Evolutionary conservation across 257 asterid species (phyloP), one percentile per base, ranked within the genome.

Genomic region (Ophiorrhiza pumila): DNA sequence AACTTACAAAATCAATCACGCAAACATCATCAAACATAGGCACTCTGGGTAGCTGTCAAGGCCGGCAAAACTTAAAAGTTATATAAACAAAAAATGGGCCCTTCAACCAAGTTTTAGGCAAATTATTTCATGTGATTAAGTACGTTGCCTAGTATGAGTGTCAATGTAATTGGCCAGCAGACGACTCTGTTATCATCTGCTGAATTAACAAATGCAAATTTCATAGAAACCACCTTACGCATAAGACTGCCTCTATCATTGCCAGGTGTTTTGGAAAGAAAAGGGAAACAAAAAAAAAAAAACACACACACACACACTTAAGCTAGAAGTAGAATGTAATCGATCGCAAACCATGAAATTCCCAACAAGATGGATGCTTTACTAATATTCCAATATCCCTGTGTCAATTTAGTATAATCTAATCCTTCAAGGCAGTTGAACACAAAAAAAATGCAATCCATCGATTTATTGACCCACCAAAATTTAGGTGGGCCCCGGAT

Each of bases 161-260:
- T 10, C 31, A 1, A 35, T 31, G 72, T 68, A 13, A 47, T 11
- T 49, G 57, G 34, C 27, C 27, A 68, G 60, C 25, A 68, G 50
- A 18, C 27, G 50, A 52, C 18, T 68, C 29, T 68, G 17, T 49
- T 41, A 20, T 15, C 4, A 61, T 18, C 20, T 17, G 18, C 11
- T 37, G 41, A 13, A 41, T 52, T 27, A 22, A 37, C 18, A 50
- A n/a, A 34, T 32, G 31, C 43, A 68, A 11, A 34, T 39, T 70
- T 20, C 52, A 29, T 29, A n/a, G 18, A 65, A 74, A 74, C 68
- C 59, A 29, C 60, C 35, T 23, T 39, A 22, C 42, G 42, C 42
- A 37, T 37, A 37, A 37, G 22, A 32, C 62, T 25, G 4, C 29
- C 62, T 25, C 18, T 3, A 25, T 27, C 18, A 56, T 23, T 25